Evolutionary conservation across 768 basidiomycete species (phyloP).

Genomic region (Pisolithus microcarpus): DNA sequence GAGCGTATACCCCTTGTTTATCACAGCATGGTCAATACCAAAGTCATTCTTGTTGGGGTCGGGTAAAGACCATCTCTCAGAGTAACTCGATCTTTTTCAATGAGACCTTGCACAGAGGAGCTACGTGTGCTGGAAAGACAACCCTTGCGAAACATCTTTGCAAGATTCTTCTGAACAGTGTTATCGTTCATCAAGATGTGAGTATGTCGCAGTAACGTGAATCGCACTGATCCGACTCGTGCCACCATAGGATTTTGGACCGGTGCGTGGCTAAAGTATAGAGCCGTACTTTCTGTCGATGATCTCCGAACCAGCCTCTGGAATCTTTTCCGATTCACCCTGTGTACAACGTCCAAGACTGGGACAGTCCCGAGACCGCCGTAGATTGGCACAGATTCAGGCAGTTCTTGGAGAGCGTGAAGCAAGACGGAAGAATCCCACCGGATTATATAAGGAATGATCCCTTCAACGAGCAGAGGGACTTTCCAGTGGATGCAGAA

Average conservation of each 20-base stretch:
- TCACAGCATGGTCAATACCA: constrained; percentile 14
- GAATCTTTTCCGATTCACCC: constrained; percentile 45
- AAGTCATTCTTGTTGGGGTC: constrained; percentile 42
- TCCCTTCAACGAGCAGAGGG: constrained; percentile 80
- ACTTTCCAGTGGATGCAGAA: constrained; percentile 48
- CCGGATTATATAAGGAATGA: constrained; percentile 76
- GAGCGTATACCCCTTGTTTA: not conserved
- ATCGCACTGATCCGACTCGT: constrained; percentile 2
- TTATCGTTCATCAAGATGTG: constrained; percentile 91
- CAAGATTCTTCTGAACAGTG: constrained; percentile 63
- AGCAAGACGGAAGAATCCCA: constrained; percentile 62
- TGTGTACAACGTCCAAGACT: constrained; percentile 77
- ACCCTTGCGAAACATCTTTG: constrained; percentile 87
- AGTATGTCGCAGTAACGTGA: constrained; percentile 22
- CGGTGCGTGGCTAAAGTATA: constrained; percentile 36
- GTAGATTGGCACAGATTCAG: constrained; percentile 79
- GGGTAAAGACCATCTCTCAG: constrained; percentile 33
- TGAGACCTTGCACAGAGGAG: constrained; percentile 48
- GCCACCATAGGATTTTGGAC: constrained; percentile 75
- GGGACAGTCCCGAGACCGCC: constrained; percentile 85
- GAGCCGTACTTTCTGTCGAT: constrained; percentile 1
- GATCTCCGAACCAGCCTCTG: constrained; percentile 14
- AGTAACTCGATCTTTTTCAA: not conserved
- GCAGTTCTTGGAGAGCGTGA: constrained; percentile 53
- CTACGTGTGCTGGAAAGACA: constrained; percentile 95